Evolutionary conservation across 139 green algal genomes (phyloP).

Genomic region (Trebouxia sp.): DNA sequence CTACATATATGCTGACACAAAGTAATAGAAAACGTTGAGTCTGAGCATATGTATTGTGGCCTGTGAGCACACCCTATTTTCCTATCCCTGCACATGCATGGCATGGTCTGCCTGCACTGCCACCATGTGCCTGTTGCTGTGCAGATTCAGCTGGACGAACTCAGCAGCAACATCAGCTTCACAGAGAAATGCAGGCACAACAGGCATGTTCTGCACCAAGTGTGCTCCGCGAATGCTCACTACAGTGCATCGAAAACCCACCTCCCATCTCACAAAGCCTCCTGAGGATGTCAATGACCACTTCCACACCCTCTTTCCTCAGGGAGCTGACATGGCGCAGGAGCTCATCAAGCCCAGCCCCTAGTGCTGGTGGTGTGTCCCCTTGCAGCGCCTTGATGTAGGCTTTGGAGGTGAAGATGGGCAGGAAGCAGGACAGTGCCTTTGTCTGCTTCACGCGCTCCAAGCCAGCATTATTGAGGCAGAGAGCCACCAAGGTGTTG

Average conservation of each 20-base stretch:
- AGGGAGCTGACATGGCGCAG: constrained; percentile 83
- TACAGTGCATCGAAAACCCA: not conserved
- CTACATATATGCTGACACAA: too few relatives aligned
- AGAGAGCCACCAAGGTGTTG: constrained; percentile 84
- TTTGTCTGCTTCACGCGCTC: constrained; percentile 61
- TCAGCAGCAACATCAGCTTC: too few relatives aligned
- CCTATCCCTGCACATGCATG: too few relatives aligned
- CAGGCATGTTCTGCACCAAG: too few relatives aligned
- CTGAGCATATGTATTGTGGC: too few relatives aligned
- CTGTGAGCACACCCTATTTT: too few relatives aligned
- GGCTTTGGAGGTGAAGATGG: constrained; percentile 72
- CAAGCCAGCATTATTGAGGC: constrained; percentile 81
- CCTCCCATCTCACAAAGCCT: constrained; percentile 56
- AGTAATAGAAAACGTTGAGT: too few relatives aligned
- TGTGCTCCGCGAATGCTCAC: too few relatives aligned
- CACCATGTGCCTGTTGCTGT: too few relatives aligned
- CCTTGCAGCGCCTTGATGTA: constrained; percentile 62
- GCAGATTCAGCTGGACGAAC: too few relatives aligned
- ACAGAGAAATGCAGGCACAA: too few relatives aligned
- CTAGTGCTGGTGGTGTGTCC: constrained; percentile 80
- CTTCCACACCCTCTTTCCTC: constrained; percentile 61
- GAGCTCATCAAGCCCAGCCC: constrained; percentile 87
- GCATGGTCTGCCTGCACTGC: too few relatives aligned
- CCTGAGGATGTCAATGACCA: constrained; percentile 72
- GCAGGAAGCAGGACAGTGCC: constrained; percentile 68